phyloP scores from a whole-genome alignment of 164 flowering plant species.

The Warburgia ugandensis region DNA sequence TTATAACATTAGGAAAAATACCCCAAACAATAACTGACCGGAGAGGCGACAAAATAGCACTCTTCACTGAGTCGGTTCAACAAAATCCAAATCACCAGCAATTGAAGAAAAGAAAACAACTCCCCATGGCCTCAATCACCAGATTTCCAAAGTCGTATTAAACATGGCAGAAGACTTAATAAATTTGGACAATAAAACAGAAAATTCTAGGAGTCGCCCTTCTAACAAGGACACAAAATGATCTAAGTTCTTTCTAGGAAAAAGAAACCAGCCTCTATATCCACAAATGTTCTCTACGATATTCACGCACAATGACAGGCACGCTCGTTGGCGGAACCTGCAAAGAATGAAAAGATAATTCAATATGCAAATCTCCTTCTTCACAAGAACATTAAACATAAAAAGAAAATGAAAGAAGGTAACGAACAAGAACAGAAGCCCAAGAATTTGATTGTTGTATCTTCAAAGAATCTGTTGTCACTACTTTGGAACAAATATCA shows the following conservation, averaged over 20 bases:
- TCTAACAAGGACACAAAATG: not conserved
- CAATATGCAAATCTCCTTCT: too few relatives aligned
- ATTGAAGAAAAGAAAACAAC: too few relatives aligned
- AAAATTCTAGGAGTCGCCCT: not conserved
- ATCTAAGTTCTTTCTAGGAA: not conserved
- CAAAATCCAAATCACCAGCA: constrained; percentile 12
- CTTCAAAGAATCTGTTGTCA: too few relatives aligned
- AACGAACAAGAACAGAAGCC: too few relatives aligned
- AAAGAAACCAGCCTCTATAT: constrained; percentile 24
- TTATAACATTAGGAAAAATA: too few relatives aligned
- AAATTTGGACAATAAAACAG: not conserved
- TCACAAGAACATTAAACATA: not conserved
- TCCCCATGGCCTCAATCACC: too few relatives aligned
- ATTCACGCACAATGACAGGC: constrained; percentile 84
- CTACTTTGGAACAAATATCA: too few relatives aligned
- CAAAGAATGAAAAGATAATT: constrained; percentile 3
- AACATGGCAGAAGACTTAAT: too few relatives aligned
- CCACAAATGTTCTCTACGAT: constrained; percentile 55
- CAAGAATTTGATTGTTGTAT: too few relatives aligned
- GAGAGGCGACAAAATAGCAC: constrained; percentile 69
- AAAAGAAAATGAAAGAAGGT: too few relatives aligned
- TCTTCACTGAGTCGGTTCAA: constrained; percentile 53
- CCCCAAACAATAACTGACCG: too few relatives aligned
- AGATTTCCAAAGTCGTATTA: not conserved
- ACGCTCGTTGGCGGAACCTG: constrained; percentile 91